Base-by-base conservation (phyloP, 192 early-diverging fungal genomes). In the Allomyces javanicus region DNA sequence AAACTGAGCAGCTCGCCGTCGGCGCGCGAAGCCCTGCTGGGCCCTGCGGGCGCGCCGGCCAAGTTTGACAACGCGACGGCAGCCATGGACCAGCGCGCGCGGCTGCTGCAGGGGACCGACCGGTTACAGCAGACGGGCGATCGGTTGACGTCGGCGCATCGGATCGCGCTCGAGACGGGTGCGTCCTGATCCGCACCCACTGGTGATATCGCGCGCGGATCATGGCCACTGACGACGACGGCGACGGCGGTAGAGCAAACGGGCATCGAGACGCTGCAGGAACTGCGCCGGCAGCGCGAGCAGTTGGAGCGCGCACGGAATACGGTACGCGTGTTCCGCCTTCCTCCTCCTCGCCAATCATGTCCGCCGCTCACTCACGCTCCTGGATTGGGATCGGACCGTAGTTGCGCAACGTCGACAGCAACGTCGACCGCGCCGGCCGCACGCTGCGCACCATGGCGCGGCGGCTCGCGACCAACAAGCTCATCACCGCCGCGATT, bases 161-260 rank as follows among this genome's bases (percentile, higher is more conserved):
- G 89, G 50, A 72, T 96, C 65, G 95, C 93, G 17, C 76, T 98
- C 40, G 93, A 98, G 67, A 93, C 93, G 1, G 84, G 84, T 83
- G 40, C 9, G 75, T 23, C 25, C 22, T 24, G 17, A 2, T 58
- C 5, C 50, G 12, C 50, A 58, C 50, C 21, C 21, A 14, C 21
- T 2, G 25, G 25, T 58, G 50, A n/a, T n/a, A n/a, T n/a, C n/a
- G n/a, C n/a, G n/a, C n/a, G n/a, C n/a, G n/a, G n/a, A n/a, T n/a
- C n/a, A n/a, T n/a, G n/a, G n/a, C n/a, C n/a, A n/a, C n/a, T n/a
- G n/a, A n/a, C n/a, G n/a, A n/a, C n/a, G n/a, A n/a, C n/a, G n/a
- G n/a, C n/a, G n/a, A n/a, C n/a, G n/a, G n/a, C n/a, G 44, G 10
- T 0, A 72, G 95, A 98, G 76, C 69, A 78, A 10, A 77, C 92